A percentile compares a stretch with the other conserved stretches of the same genome.
phyloP scores from a whole-genome alignment of 2,329 filamentous ascomycete species.

The Volutella citrinella region DNA sequence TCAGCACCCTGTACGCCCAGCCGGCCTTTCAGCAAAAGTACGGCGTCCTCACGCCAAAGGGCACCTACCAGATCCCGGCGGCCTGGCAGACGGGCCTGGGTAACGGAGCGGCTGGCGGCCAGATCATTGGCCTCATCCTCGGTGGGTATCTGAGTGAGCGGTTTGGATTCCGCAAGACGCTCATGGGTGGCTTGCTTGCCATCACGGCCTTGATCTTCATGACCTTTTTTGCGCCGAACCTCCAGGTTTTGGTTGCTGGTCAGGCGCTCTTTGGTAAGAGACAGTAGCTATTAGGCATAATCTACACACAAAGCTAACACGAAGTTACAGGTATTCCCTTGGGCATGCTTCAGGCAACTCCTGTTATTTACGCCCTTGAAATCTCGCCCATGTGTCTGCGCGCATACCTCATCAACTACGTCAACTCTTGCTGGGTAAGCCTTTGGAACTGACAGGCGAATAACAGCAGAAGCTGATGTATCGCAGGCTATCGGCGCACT shows the following conservation, averaged over 20 bases:
- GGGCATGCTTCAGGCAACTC: constrained; percentile 11
- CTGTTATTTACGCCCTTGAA: constrained; percentile 13
- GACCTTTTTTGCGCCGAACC: constrained; percentile 29
- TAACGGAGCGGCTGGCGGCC: too few relatives aligned
- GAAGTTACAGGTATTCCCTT: constrained; percentile 1
- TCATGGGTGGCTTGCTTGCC: constrained; percentile 30
- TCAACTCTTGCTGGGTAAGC: constrained; percentile 7
- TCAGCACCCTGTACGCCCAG: constrained; percentile 33
- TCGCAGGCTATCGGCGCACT: constrained; percentile 8
- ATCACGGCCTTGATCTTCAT: constrained; percentile 33
- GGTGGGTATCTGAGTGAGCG: constrained; percentile 38
- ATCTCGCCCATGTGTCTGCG: constrained; percentile 12
- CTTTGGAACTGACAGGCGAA: too few relatives aligned
- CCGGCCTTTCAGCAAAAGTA: constrained; percentile 26
- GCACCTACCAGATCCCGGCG: constrained; percentile 35
- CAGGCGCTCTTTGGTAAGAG: constrained; percentile 33
- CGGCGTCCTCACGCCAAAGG: constrained; percentile 13
- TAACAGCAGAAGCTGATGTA: not conserved
- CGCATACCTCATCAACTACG: constrained; percentile 11
- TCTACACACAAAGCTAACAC: not conserved
- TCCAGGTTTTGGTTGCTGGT: constrained; percentile 23
- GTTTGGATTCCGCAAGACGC: constrained; percentile 33
- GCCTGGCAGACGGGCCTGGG: constrained; percentile 42
- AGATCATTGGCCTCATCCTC: constrained; percentile 39
- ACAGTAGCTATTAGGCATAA: too few relatives aligned